A percentile compares a stretch with the other conserved stretches of the same genome.
Conservation (phyloP, 1,139 yeast species). For the Arxiozyma slooffiae region DNA sequence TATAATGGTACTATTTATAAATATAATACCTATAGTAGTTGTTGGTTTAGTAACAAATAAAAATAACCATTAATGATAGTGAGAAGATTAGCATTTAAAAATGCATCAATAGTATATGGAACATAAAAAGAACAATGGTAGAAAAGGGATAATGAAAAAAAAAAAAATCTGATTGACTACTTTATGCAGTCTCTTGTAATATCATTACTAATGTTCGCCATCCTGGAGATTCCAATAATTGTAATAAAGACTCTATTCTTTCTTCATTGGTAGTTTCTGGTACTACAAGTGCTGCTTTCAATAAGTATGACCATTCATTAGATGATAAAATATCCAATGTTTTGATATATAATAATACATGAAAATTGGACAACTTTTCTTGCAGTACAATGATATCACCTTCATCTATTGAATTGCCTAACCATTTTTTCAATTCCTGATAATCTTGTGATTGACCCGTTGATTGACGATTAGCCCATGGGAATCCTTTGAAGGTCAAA, state of each 20-base stretch:
- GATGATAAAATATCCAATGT: constrained; percentile 44
- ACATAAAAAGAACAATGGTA: no score
- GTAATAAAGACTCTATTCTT: constrained; percentile 39
- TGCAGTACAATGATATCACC: constrained; percentile 32
- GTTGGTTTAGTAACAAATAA: not conserved
- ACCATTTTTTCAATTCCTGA: constrained; percentile 38
- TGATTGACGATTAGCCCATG: constrained; percentile 70
- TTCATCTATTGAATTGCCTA: constrained; percentile 34
- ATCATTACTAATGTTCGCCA: constrained; percentile 32
- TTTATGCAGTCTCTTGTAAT: constrained; percentile 23
- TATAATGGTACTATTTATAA: no score
- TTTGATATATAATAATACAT: constrained; percentile 51
- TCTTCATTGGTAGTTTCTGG: constrained; percentile 14
- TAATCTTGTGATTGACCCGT: constrained; percentile 69
- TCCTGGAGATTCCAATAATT: constrained; percentile 31
- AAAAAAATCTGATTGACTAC: not conserved
- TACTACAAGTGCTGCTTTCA: constrained; percentile 34
- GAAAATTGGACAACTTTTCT: constrained; percentile 56
- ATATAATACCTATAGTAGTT: no score
- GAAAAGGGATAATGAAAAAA: not conserved
- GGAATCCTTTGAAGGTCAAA: constrained; percentile 39
- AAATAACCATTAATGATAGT: no score
- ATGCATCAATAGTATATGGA: no score
- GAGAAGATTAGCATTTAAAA: not conserved
- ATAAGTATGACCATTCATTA: constrained; percentile 42